These are phyloP conservation scores for Dictyostelium firmibasis DNA, from an alignment of 78 protist species.

Conservation along the genomic window DNA sequence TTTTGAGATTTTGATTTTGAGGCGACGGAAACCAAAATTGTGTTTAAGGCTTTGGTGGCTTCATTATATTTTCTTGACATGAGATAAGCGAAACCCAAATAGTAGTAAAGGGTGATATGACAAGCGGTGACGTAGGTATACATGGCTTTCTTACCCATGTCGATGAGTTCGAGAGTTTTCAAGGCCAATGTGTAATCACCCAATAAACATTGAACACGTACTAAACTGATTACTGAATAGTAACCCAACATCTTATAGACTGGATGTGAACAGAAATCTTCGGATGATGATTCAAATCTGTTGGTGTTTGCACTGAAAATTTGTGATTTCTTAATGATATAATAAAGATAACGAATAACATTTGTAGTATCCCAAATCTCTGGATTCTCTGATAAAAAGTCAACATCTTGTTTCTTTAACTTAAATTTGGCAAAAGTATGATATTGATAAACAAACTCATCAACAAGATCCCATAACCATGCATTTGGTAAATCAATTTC, in stretches of 20 bases:
- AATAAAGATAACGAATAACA: slow-evolving; percentile 75
- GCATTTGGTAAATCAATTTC: slow-evolving; percentile 88
- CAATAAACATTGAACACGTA: slow-evolving; percentile 92
- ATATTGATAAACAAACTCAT: slow-evolving; percentile 96
- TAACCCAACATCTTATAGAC: slow-evolving; percentile 85
- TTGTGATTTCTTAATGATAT: slow-evolving; percentile 60
- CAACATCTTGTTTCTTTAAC: slow-evolving; percentile 74
- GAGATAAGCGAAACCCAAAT: slow-evolving; percentile 89
- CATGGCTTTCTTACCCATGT: slow-evolving; percentile 82
- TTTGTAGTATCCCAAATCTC: slow-evolving; percentile 75
- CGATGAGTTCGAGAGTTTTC: slow-evolving; percentile 74
- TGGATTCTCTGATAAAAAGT: slow-evolving; percentile 54
- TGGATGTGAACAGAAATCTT: slow-evolving; percentile 74
- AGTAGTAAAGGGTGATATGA: slow-evolving; percentile 86
- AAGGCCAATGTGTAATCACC: slow-evolving; percentile 90
- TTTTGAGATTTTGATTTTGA: slow-evolving; percentile 47
- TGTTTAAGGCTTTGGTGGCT: slow-evolving; percentile 75
- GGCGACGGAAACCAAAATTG: slow-evolving; percentile 74
- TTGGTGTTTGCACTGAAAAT: slow-evolving; percentile 45
- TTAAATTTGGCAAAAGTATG: slow-evolving; percentile 87
- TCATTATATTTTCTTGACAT: slow-evolving; percentile 93
- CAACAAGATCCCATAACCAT: slow-evolving; percentile 97
- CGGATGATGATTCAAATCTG: slow-evolving; percentile 45
- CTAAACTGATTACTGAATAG: slow-evolving; percentile 85
- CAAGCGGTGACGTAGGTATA: slow-evolving; percentile 88